Base-by-base conservation (phyloP, 345 rosid species). In the Eucalyptus polyanthemos region DNA sequence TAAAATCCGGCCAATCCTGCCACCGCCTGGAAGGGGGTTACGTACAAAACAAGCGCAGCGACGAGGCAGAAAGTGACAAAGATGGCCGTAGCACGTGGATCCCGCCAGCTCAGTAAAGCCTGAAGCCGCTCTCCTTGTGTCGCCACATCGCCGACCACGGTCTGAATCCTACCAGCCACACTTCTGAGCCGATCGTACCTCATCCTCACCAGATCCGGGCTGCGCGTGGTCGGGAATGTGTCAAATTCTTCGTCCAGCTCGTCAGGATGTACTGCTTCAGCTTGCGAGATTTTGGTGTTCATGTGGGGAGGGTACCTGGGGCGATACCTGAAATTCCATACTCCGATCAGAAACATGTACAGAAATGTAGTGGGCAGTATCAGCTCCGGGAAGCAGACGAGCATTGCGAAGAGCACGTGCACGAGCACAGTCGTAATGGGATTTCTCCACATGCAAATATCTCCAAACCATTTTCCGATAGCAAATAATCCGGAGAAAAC, bases 261-360 rank as follows among this genome's bases (percentile, higher is more conserved):
- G 85, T 98, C 99, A 1, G 98, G 95, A 49, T 96, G 95, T 53
- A 95, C 95, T 49, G 96, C 94, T 88, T 98, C 97, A 3, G 98
- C 99, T 88, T 97, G 98, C 6, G 99, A 98, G 83, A 97, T 95
- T 87, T 94, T 96, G 6, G 97, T 97, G 94, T 98, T 97, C 99
- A 97, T 98, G 93, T 98, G 99, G 15, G 99, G 99, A 69, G 99
- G 99, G 88, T 96, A 97, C 90, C 98, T 95, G 27, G 99, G 99
- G 86, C 99, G 92, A 87, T 94, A 93, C 49, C 99, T 94, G 95
- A 93, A 98, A 65, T 98, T 95, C 99, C 99, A 97, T 40, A 97
- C 90, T 22, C 99, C 99, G 60, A 97, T 97, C 11, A 98, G 91
- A 92, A 98, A 98, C 94, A 98, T 97, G 93, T 98, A 97, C 60